Percentiles rank a stretch among this genome's conserved stretches.
Evolutionary conservation across 768 basidiomycete genomes (phyloP).

Genomic region (Lactarius hatsudake): DNA sequence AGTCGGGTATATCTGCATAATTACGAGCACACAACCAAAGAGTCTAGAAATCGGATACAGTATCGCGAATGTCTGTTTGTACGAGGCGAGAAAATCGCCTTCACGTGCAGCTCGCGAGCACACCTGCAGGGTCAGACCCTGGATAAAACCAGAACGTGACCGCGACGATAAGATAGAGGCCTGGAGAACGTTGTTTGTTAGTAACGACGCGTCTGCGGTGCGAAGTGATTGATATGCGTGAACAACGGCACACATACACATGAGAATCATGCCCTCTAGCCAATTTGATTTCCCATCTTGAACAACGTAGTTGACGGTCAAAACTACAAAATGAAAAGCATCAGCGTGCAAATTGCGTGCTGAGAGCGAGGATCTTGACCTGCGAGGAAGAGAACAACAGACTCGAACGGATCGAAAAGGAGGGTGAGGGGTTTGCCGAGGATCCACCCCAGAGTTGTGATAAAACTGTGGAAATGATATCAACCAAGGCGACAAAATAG

Average conservation of each 20-base stretch:
- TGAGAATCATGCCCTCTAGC: slow-evolving; percentile 73
- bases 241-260: slow-evolving; percentile 45
- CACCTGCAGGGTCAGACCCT: slow-evolving; percentile 28
- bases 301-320: slow-evolving; percentile 80
- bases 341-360: slow-evolving; percentile 1
- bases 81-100: neutral
- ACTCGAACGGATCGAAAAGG: slow-evolving; percentile 88
- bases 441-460: slow-evolving; percentile 76
- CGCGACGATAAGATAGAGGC: slow-evolving; percentile 68
- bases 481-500: neutral
- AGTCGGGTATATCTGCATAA: neutral
- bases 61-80: neutral
- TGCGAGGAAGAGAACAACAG: slow-evolving; percentile 55
- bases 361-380: slow-evolving; percentile 32
- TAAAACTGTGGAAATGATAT: slow-evolving; percentile 47
- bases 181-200: slow-evolving; percentile 34
- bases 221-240: neutral
- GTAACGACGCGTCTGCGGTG: slow-evolving; percentile 3
- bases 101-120: slow-evolving; percentile 17
- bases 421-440: slow-evolving; percentile 76
- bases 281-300: slow-evolving; percentile 83
- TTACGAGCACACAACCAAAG: neutral
- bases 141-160: slow-evolving; percentile 66
- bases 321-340: slow-evolving; percentile 43
- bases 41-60: neutral